These are phyloP conservation scores for Saturnispora halmiae DNA, from an alignment of 805 yeast species.

Conservation along the genomic window DNA sequence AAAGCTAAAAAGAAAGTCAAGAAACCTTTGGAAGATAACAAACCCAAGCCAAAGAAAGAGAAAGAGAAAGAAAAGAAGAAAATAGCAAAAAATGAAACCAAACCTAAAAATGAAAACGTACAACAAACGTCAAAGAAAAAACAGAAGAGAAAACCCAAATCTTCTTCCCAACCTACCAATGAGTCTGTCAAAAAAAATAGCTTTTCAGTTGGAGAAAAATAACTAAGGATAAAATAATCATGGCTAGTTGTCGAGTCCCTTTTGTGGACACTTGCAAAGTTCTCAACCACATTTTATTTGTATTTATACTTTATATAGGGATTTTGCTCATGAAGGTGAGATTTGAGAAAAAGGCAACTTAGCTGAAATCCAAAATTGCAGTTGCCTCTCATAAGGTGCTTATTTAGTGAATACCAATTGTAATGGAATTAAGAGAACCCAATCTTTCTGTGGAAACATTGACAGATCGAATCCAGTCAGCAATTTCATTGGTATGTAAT, in stretches of 20 bases:
- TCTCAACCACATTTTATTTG: background rate
- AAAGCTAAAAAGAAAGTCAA: background rate
- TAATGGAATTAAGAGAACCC: too few relatives aligned
- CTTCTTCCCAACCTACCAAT: background rate
- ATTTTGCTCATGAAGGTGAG: constrained; percentile 4
- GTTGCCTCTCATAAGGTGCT: too few relatives aligned
- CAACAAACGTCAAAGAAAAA: constrained; percentile 6
- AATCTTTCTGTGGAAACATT: too few relatives aligned
- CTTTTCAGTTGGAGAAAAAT: too few relatives aligned
- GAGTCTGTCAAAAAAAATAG: background rate
- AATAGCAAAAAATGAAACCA: too few relatives aligned
- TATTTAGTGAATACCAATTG: too few relatives aligned
- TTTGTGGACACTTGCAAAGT: too few relatives aligned
- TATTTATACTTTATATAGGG: too few relatives aligned
- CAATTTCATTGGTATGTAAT: constrained; percentile 10
- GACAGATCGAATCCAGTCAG: constrained; percentile 9
- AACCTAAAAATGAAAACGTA: constrained; percentile 8
- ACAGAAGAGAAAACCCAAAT: constrained; percentile 3
- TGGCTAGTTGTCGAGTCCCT: too few relatives aligned
- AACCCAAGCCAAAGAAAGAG: background rate
- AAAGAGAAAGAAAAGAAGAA: background rate
- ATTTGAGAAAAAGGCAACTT: background rate
- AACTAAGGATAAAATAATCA: too few relatives aligned
- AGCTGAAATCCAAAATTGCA: too few relatives aligned
- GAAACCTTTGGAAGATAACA: background rate